Percentiles rank a stretch among this genome's conserved stretches.
Conservation (phyloP, 1,284 basidiomycete species). For the Cryptococcus deneoformans region DNA sequence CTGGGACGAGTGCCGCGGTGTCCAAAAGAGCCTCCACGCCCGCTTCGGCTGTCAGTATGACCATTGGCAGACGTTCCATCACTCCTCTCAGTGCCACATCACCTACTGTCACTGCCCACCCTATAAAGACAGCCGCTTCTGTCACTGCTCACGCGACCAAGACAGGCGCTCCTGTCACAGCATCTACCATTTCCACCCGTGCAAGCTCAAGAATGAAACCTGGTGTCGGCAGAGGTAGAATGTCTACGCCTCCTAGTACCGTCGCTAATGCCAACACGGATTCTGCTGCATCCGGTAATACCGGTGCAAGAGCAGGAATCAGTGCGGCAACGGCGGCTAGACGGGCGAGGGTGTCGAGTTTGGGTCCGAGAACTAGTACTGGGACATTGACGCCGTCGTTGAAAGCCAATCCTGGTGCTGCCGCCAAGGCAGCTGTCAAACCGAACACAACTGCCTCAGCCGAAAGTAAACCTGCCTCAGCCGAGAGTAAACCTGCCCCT, state of each 20-base stretch:
- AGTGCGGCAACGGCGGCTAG: neutral
- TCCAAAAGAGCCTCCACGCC: neutral
- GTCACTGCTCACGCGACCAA: neutral
- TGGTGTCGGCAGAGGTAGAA: too few species aligned
- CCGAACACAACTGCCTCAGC: neutral
- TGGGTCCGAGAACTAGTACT: neutral
- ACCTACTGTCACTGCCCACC: neutral
- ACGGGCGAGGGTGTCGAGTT: slow-evolving; percentile 1
- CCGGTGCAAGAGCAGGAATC: neutral
- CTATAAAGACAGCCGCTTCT: neutral
- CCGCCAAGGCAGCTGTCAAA: neutral
- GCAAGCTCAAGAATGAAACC: too few species aligned
- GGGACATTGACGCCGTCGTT: neutral
- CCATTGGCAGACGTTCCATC: too few species aligned
- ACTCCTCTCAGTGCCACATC: neutral
- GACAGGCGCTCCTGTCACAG: neutral
- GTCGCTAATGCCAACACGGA: too few species aligned
- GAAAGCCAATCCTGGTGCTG: neutral
- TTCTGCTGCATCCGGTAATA: too few species aligned
- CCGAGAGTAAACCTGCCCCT: slow-evolving; percentile 1
- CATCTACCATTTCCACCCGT: neutral
- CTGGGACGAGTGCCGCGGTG: too few species aligned
- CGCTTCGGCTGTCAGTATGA: too few species aligned
- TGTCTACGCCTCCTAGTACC: neutral
- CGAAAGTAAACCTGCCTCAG: slow-evolving; percentile 1